Conservation (phyloP, 31 red algal genomes). For the Odonthalia washingtoniensis region DNA sequence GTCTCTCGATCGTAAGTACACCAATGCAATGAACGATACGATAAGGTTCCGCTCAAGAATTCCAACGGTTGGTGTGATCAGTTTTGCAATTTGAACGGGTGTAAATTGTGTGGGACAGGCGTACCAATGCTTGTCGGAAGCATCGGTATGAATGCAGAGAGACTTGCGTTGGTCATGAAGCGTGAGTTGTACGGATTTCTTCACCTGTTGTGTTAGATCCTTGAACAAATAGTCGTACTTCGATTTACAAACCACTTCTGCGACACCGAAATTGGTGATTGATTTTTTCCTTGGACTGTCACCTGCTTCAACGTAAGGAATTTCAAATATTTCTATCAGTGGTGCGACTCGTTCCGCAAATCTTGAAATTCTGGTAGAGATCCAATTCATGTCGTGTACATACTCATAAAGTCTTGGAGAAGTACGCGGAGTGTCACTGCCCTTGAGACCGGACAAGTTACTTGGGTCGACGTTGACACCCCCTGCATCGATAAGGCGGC, state of each 20-base stretch:
- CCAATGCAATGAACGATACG: background rate
- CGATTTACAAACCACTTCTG: background rate
- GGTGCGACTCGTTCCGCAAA: constrained; percentile 34
- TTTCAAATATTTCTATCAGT: constrained; percentile 34
- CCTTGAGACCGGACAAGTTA: background rate
- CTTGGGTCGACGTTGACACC: constrained; percentile 18
- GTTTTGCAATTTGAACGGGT: background rate
- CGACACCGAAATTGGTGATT: background rate
- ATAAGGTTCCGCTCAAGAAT: constrained; percentile 11
- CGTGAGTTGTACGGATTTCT: constrained; percentile 25
- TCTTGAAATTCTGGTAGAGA: constrained; percentile 38
- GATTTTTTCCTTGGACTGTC: constrained; percentile 39
- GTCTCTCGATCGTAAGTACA: constrained; percentile 43
- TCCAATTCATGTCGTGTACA: constrained; percentile 28
- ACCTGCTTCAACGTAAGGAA: constrained; percentile 37
- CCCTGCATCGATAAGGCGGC: too few relatives aligned
- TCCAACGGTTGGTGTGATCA: constrained; percentile 16
- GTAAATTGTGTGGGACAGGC: constrained; percentile 13
- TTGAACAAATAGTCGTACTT: constrained; percentile 1
- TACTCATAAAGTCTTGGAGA: too few relatives aligned
- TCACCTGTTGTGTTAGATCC: background rate
- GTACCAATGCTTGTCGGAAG: constrained; percentile 48
- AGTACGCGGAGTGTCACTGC: background rate
- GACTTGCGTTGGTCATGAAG: background rate
- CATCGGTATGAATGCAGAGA: constrained; percentile 40